Conservation (phyloP, 306 rosid genomes). For the Aeschynomene evenia region DNA sequence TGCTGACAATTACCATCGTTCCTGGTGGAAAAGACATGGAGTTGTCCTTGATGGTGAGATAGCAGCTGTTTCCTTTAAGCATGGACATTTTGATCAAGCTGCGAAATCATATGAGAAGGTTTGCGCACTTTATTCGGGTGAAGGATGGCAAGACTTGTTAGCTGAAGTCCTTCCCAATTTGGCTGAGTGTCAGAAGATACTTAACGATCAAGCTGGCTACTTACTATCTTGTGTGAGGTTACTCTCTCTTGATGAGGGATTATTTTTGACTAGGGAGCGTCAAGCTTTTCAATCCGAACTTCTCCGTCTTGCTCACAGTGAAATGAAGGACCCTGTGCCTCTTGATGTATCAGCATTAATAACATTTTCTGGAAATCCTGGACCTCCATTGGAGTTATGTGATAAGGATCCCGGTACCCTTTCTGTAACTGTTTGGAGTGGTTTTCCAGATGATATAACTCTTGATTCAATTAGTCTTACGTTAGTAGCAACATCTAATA, state of each 20-base stretch:
- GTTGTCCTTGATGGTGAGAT: conserved; percentile 99
- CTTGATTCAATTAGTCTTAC: conserved; percentile 92
- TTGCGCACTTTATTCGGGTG: conserved; percentile 89
- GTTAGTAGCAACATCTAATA: conserved; percentile 72
- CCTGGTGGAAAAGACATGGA: conserved; percentile 99
- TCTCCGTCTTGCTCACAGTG: conserved; percentile 83
- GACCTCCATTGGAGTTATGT: conserved; percentile 91
- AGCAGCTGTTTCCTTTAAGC: conserved; percentile 81
- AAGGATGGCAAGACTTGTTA: conserved; percentile 96
- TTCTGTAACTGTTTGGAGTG: conserved; percentile 89
- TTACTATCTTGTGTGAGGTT: conserved; percentile 93
- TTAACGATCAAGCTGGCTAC: conserved; percentile 96
- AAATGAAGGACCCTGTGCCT: conserved; percentile 95
- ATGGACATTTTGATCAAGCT: conserved; percentile 85
- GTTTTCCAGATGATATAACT: conserved; percentile 95
- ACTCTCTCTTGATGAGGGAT: conserved; percentile 87
- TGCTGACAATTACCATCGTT: conserved; percentile 83
- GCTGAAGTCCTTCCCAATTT: conserved; percentile 92
- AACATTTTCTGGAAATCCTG: conserved; percentile 93
- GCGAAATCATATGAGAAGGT: conserved; percentile 99
- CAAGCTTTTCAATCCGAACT: conserved; percentile 90
- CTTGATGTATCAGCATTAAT: conserved; percentile 92
- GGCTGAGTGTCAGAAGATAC: conserved; percentile 94
- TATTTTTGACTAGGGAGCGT: conserved; percentile 86
- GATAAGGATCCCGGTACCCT: conserved; percentile 90